These are phyloP conservation scores for Saitozyma sp. DNA, from an alignment of 768 basidiomycete species.

Conservation along the genomic window DNA sequence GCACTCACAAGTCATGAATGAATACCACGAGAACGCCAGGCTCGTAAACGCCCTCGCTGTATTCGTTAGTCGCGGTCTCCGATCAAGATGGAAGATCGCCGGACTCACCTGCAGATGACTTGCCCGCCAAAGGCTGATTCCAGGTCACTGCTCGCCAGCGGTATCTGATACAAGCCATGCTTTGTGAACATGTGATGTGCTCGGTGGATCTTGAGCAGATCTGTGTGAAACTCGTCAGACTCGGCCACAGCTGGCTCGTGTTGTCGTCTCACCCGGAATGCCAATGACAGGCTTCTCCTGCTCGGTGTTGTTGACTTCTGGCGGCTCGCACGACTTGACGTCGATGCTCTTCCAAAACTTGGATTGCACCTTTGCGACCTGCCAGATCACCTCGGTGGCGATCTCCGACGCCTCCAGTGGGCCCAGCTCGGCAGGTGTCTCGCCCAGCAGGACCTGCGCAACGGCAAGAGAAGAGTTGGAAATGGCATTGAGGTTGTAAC, in stretches of 20 bases:
- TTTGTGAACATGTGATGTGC: slow-evolving; percentile 75
- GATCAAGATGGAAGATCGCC: background rate
- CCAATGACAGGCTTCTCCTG: slow-evolving; percentile 12
- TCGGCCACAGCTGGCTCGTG: background rate
- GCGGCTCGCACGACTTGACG: slow-evolving; percentile 76
- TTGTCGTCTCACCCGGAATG: slow-evolving; percentile 14
- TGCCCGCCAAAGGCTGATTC: slow-evolving; percentile 76
- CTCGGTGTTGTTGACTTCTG: slow-evolving; percentile 53
- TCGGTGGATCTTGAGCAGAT: slow-evolving; percentile 86
- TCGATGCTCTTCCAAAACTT: slow-evolving; percentile 88
- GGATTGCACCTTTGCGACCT: slow-evolving; percentile 82
- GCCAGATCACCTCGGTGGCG: slow-evolving; percentile 85
- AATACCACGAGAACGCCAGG: slow-evolving; percentile 70
- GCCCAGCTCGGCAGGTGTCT: slow-evolving; percentile 72
- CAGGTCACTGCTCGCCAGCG: slow-evolving; percentile 65
- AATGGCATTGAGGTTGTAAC: slow-evolving; percentile 88
- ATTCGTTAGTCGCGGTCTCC: slow-evolving; percentile 1
- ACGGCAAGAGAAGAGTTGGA: slow-evolving; percentile 85
- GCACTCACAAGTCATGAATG: slow-evolving; percentile 86
- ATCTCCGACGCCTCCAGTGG: slow-evolving; percentile 70
- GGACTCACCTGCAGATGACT: slow-evolving; percentile 80
- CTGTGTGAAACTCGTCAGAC: slow-evolving; percentile 52
- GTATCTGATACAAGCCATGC: slow-evolving; percentile 77
- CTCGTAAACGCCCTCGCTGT: slow-evolving; percentile 70
- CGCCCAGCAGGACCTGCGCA: slow-evolving; percentile 80